Base-by-base conservation (phyloP, 257 asterid species). In the Anisodus acutangulus region DNA sequence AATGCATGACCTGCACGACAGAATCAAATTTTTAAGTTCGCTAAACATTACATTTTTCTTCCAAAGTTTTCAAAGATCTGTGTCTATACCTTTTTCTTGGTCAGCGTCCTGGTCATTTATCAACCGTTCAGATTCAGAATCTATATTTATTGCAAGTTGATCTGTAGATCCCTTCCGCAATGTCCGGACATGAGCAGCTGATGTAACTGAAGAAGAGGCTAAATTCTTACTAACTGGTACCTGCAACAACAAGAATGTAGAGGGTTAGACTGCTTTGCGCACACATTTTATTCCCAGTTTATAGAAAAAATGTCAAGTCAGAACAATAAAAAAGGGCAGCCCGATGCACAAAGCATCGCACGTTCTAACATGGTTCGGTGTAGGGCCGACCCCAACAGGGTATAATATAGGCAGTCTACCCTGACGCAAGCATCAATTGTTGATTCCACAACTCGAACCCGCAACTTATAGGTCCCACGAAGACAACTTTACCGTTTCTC, bases 81-180 rank as follows among this genome's bases (percentile, higher is more conserved):
- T 68, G 55, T 54, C 71, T 26, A 43, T 86, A 95, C 99, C 99
- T 95, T 97, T 97, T 82, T 97, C 98, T 81, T 92, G 94, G 72
- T 93, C 94, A 68, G 93, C 83, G 74, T 91, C 97, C 84, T 89
- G 88, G 64, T 86, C 85, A 86, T 82, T 87, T 69, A 91, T 87
- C 83, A 97, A 89, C 84, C 92, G 89, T 87, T 97, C 94, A 53
- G 97, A 86, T 84, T 92, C 99, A 62, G 98, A 89, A 84, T 93
- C 98, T 16, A 97, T 90, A 87, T 79, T 92, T 83, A 97, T 90
- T 66, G 98, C 94, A 86, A 97, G 97, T 85, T 97, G 98, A 87
- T 93, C 99, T 12, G 85, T 90, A 60, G 99, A 97, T 84, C 98
- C 94, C 91, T 97, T 97, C 85, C 95, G 91, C 89, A 97, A 63